Conservation (phyloP, 768 basidiomycete species). For the Russula emetica region DNA sequence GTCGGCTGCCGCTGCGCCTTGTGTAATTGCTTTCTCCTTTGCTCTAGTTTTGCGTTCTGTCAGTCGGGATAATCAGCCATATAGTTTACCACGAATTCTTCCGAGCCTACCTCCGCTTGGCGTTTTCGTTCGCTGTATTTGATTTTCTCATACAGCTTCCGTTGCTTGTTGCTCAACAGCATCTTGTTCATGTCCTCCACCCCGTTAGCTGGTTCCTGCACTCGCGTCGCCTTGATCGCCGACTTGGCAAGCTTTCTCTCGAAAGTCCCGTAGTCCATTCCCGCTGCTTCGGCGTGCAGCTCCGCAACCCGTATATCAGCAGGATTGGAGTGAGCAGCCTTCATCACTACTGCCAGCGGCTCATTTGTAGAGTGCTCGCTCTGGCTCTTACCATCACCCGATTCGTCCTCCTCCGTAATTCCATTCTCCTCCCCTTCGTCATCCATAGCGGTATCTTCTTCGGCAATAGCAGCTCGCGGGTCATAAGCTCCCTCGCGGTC, state of each 20-base stretch:
- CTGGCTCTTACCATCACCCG: constrained; percentile 25
- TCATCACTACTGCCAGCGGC: constrained; percentile 35
- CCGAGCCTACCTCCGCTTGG: constrained; percentile 63
- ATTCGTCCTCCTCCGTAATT: constrained; percentile 34
- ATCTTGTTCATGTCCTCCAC: constrained; percentile 95
- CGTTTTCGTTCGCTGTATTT: constrained; percentile 80
- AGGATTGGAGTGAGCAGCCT: constrained; percentile 50
- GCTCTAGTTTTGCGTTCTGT: constrained; percentile 60
- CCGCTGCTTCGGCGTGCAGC: constrained; percentile 85
- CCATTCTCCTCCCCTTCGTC: constrained; percentile 35
- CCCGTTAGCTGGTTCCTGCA: constrained; percentile 30
- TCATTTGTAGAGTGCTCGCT: constrained; percentile 32
- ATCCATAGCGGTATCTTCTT: constrained; percentile 35
- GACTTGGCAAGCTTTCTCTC: constrained; percentile 68
- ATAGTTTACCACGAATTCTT: background rate
- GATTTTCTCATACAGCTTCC: constrained; percentile 91
- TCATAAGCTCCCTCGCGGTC: constrained; percentile 75
- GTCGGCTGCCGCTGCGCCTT: constrained; percentile 34
- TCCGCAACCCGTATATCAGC: constrained; percentile 80
- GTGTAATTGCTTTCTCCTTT: constrained; percentile 51
- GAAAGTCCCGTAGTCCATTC: constrained; percentile 74
- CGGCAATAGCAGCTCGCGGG: constrained; percentile 44
- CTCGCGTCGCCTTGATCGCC: constrained; percentile 41
- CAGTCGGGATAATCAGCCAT: constrained; percentile 23
- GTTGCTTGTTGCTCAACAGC: constrained; percentile 94